phyloP scores from a whole-genome alignment of 2,329 filamentous ascomycete genomes.

The Zarea fungicola region DNA sequence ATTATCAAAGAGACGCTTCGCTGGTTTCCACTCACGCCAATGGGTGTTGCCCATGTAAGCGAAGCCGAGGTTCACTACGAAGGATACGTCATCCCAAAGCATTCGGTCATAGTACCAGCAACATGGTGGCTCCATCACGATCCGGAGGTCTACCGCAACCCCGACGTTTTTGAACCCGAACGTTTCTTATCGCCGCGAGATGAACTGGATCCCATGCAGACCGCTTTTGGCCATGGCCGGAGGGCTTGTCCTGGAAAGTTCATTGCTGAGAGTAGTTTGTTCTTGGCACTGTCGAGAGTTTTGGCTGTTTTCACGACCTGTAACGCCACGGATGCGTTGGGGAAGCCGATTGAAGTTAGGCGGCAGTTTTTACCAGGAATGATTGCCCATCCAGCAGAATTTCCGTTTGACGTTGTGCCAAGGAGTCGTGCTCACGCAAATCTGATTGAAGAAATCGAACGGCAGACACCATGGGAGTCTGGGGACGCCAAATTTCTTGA shows the following conservation, averaged over 20 bases:
- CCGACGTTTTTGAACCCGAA: conserved; percentile 27
- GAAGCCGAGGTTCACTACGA: conserved; percentile 23
- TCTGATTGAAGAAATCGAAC: not conserved
- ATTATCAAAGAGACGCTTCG: conserved; percentile 15
- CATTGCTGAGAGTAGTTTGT: conserved; percentile 28
- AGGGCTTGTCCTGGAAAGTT: conserved; percentile 30
- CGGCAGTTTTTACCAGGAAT: not conserved
- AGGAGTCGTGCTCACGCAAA: not conserved
- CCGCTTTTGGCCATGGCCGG: conserved; percentile 32
- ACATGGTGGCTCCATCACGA: conserved; percentile 52
- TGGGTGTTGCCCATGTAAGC: conserved; percentile 35
- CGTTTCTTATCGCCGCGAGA: conserved; percentile 25
- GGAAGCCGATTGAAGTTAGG: not conserved
- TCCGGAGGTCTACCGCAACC: conserved; percentile 55
- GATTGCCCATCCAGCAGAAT: not conserved
- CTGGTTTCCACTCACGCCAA: conserved; percentile 27
- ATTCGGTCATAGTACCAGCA: conserved; percentile 20
- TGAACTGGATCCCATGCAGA: conserved; percentile 22
- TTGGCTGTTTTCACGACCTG: conserved; percentile 40
- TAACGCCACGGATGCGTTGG: not conserved
- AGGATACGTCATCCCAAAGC: conserved; percentile 25
- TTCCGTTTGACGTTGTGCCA: not conserved
- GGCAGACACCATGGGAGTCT: not conserved
- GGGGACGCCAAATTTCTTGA: not conserved
- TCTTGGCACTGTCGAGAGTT: conserved; percentile 31